Base-by-base conservation (phyloP, 495 filamentous ascomycete species). In the Cudoniella acicularis region DNA sequence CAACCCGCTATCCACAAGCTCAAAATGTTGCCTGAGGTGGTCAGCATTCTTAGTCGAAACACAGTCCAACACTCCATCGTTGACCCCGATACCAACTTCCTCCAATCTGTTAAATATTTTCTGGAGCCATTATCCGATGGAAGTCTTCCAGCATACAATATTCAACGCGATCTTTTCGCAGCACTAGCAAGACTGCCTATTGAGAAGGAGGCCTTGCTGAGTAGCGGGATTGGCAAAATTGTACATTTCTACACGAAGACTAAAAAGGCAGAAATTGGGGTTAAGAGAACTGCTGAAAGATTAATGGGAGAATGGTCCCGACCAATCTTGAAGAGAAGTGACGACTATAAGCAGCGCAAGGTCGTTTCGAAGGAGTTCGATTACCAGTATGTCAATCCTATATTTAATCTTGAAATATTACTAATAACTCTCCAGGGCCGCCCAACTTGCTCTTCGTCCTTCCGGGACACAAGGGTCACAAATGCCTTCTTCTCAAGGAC, bases 191-290 rank as follows among this genome's bases (percentile, higher is more conserved):
- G 83, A 62, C 80, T 99, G 0, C 89, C 90, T 11, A 90, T 97
- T 66, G 87, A 88, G 67, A 96, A 96, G 60, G 94, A 97, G 61
- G 81, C 87, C 4, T 79, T 99, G 47, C 81, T 93, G 40, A 90
- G 90, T 63, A 94, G 89, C 63, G 93, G 95, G 8, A 90, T 99
- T 61, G 95, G 95, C 65, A 98, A 96, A 67, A 89, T 99, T 25
- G 85, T 96, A 25, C 81, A 94, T 53, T 98, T 96, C 77, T 99
- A 99, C 75, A 97, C 91, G 40, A 91, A 92, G 73, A 92, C 88
- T 79, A 93, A 90, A 77, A 85, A 87, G 46, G 88, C 90, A 6
- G 87, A 96, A 73, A 73, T 83, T 4, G 78, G 78, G 53, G 96
- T 99, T 80, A 97, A 97, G 78, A 89, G 92, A 50, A 86, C 88